Percentiles rank a stretch among this genome's conserved stretches.
Conservation (phyloP, 805 yeast species). For the Candida succiphila region DNA sequence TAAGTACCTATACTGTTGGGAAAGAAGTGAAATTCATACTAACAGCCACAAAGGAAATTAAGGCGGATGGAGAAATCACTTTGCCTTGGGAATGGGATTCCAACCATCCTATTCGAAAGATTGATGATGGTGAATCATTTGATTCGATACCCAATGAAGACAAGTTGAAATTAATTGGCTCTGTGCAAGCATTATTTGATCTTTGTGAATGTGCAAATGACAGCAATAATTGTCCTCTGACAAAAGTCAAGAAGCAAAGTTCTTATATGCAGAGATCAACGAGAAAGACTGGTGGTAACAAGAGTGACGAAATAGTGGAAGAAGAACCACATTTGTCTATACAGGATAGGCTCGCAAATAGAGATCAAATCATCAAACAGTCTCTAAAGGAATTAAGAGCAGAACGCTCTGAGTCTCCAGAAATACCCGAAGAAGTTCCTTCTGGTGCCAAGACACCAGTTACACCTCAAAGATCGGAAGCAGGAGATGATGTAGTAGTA, state of each 20-base stretch:
- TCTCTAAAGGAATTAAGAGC: neutral
- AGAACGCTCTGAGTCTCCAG: too few relatives aligned
- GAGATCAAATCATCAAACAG: neutral
- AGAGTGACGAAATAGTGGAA: slow-evolving; percentile 17
- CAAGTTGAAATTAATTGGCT: slow-evolving; percentile 45
- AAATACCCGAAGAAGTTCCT: neutral
- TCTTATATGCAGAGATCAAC: slow-evolving; percentile 51
- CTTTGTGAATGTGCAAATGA: slow-evolving; percentile 54
- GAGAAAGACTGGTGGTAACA: slow-evolving; percentile 33
- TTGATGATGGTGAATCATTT: slow-evolving; percentile 37
- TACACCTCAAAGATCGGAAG: too few relatives aligned
- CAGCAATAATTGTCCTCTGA: slow-evolving; percentile 43
- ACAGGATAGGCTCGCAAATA: neutral
- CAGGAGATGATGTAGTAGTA: too few relatives aligned
- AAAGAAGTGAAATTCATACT: slow-evolving; percentile 40
- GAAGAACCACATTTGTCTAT: slow-evolving; percentile 3
- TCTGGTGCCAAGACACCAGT: too few relatives aligned
- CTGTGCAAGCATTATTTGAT: slow-evolving; percentile 52
- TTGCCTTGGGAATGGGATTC: slow-evolving; percentile 87
- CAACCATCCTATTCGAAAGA: slow-evolving; percentile 58
- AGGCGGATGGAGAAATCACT: slow-evolving; percentile 61
- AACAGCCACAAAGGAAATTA: slow-evolving; percentile 44
- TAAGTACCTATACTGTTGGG: slow-evolving; percentile 28
- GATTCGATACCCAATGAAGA: slow-evolving; percentile 45
- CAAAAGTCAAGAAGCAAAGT: slow-evolving; percentile 52